A percentile compares a stretch with the other conserved stretches of the same genome.
Conservation (phyloP, 2,329 filamentous ascomycete genomes). For the Aspergillus ochraceus region DNA sequence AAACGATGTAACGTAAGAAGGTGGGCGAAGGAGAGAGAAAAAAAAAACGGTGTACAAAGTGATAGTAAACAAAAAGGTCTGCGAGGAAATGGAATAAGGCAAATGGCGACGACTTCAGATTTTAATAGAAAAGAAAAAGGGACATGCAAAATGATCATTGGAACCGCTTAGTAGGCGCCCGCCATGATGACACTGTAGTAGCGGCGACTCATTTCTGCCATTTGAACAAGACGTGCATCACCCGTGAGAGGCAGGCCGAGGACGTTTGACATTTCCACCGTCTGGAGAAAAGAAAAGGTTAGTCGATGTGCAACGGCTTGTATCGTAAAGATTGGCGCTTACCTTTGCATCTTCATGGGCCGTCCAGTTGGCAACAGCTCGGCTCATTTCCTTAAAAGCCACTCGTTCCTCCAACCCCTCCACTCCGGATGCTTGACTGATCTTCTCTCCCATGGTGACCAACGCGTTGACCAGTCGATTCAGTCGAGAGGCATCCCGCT, state of each 20-base stretch:
- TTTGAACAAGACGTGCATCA: constrained; percentile 69
- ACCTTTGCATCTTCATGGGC: constrained; percentile 61
- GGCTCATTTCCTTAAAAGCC: constrained; percentile 79
- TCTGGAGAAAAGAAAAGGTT: constrained; percentile 16
- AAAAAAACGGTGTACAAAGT: neutral
- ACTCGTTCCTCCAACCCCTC: constrained; percentile 62
- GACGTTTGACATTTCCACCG: constrained; percentile 38
- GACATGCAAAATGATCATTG: constrained; percentile 4
- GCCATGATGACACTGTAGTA: constrained; percentile 68
- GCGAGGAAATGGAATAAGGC: neutral
- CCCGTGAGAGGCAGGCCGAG: constrained; percentile 60
- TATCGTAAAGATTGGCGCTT: constrained; percentile 28
- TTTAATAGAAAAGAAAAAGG: neutral
- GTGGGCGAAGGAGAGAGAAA: neutral
- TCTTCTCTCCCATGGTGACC: constrained; percentile 39
- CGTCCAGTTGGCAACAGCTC: constrained; percentile 67
- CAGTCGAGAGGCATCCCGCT: constrained; percentile 43
- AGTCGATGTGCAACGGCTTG: neutral
- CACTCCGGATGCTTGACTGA: constrained; percentile 53
- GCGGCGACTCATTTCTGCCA: constrained; percentile 66
- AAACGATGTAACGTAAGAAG: too few species aligned
- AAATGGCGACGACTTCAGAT: neutral
- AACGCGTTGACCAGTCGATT: constrained; percentile 51
- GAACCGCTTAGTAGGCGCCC: constrained; percentile 34
- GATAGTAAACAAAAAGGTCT: neutral